Base-by-base conservation (phyloP, 352 stramenopile species). In the Phytophthora constricta region DNA sequence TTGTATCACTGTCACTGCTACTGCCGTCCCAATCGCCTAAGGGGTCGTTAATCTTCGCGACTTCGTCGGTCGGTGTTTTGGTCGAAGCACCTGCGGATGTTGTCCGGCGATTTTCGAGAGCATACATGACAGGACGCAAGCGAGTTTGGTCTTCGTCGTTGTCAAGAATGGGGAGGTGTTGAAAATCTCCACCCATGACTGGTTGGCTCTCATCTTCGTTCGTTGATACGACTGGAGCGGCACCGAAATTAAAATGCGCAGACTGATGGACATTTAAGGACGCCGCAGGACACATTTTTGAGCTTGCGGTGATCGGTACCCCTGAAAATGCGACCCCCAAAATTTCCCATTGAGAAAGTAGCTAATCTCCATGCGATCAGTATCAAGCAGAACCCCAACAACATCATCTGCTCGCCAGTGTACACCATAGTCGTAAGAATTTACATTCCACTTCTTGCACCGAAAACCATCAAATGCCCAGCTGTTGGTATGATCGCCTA, bases 271-370 rank as follows among this genome's bases (percentile, higher is more conserved):
- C 86, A 70, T 97, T 97, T 33, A 98, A 69, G 0, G 90, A 97
- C 3, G 86, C 77, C 1, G 92, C 93, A 8, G 93, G 93, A 34
- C 79, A 91, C 42, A 98, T 80, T 4, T 72, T 59, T 1, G 79
- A 84, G 25, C 39, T 81, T 46, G 64, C 9, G 25, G 70, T 76
- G 17, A 92, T 64, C 1, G 79, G 62, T 4, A 92, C 61, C 1
- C 50, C 75, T 5, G 72, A 72, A 69, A 98, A 98, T 0, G 91
- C 93, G 23, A 92, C 68, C 1, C 92, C 93, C 17, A 98, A 56
- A 94, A 87, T 11, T 82, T 76, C n/a, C 92, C 93, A 74, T 98
- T 98, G 4, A 98, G 54, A 49, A 94, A 90, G 64, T 93, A 98
- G 25, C 86, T 94, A 26, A 98, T 81, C 55, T 90, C 79, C 57